These are phyloP conservation scores for Plasmodium blacklocki DNA, from an alignment of 169 alveolate genomes.

Conservation along the genomic window DNA sequence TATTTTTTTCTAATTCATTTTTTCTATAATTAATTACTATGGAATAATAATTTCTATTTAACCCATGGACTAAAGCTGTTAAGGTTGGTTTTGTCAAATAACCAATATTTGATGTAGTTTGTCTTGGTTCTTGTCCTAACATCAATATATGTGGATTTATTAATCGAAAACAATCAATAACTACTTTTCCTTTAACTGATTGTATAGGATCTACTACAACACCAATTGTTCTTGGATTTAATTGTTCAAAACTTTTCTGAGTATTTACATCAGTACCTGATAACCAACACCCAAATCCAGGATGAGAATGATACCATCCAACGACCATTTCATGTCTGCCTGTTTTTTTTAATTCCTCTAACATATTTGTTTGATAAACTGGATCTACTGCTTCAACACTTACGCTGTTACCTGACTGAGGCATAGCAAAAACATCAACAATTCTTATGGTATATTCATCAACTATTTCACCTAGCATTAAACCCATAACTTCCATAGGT, in stretches of 20 bases:
- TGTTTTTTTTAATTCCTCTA: slow-evolving; percentile 98
- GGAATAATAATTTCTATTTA: slow-evolving; percentile 97
- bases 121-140: slow-evolving; percentile 98
- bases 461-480: slow-evolving; percentile 98
- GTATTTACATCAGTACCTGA: slow-evolving; percentile 99
- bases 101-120: slow-evolving; percentile 99
- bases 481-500: slow-evolving; percentile 99
- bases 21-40: slow-evolving; percentile 98
- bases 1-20: slow-evolving; percentile 96
- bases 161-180: slow-evolving; percentile 99
- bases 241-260: slow-evolving; percentile 98
- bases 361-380: slow-evolving; percentile 98
- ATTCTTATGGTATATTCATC: slow-evolving; percentile 99
- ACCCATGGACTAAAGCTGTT: slow-evolving; percentile 96
- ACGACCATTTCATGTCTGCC: slow-evolving; percentile 98
- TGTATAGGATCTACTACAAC: slow-evolving; percentile 99
- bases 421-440: slow-evolving; percentile 99
- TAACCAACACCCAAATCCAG: slow-evolving; percentile 99
- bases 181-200: slow-evolving; percentile 98
- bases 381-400: slow-evolving; percentile 99
- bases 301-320: slow-evolving; percentile 99
- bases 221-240: slow-evolving; percentile 98
- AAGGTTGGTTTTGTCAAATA: slow-evolving; percentile 92
- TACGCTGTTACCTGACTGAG: slow-evolving; percentile 98
- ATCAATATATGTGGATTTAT: slow-evolving; percentile 96